Evolutionary conservation across 371 early-diverging fungal species (phyloP), one percentile per base, ranked within the genome.

Genomic region (Mucor racemosus): DNA sequence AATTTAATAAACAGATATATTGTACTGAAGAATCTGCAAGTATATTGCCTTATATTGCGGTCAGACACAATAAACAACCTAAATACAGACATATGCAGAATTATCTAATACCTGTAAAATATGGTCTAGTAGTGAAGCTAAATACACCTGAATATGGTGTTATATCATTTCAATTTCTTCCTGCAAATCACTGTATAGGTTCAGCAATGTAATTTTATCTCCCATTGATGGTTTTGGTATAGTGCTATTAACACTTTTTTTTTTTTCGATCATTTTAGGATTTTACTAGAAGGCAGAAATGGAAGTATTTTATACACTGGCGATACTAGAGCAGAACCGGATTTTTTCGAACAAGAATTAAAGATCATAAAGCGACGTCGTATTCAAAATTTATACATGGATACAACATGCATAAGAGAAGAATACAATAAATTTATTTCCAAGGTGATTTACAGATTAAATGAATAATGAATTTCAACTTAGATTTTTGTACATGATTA

Each of bases 101-200:
- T 13, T 68, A 63, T 19, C n/a, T 82, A 19, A 40, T 39, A 11
- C 72, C 71, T 0, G 62, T 62, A 33, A 57, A 73, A n/a, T 68
- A 74, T 55, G 34, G 36, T 5, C 26, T 31, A 53, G 26, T 55
- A 39, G 64, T 46, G 10, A 35, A 15, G 35, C 5, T 78, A 15
- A 63, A 73, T 5, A 68, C 77, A 7, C 64, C 60, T 10, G 74
- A 75, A 54, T 71, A 76, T 13, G 64, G 78, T 15, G 42, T 26
- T 21, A 61, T 71, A 5, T 65, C 76, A 31, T 31, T 76, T 6
- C 72, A 68, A 0, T 74, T 76, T 46, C 60, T 78, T 3, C 76
- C 78, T 9, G 80, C 82, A 1, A 80, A 82, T 33, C 83, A 80
- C 67, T 80, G 83, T 46, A 77, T 76, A 19, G 83, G 83, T 1